Percentiles rank a stretch among this genome's conserved stretches.
Evolutionary conservation across 1,284 basidiomycete genomes (phyloP).

Genomic region (Austropuccinia psidii): DNA sequence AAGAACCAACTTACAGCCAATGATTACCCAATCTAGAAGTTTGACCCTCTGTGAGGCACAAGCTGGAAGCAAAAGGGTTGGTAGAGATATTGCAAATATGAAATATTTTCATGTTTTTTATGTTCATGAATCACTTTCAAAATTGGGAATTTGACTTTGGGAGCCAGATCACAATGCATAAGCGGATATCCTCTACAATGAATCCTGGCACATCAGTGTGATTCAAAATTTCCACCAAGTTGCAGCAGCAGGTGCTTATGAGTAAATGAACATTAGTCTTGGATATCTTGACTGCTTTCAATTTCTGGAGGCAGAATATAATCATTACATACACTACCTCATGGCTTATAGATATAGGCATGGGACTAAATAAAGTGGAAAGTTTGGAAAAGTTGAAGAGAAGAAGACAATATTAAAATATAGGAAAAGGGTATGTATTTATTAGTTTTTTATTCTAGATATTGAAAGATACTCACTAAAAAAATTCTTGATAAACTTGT

Average conservation of each 20-base stretch:
- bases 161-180: neutral
- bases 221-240: neutral
- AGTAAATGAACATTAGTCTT: neutral
- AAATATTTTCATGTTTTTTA: neutral
- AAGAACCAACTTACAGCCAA: neutral
- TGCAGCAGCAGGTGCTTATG: neutral
- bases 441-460: neutral
- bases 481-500: neutral
- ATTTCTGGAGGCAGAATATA: neutral
- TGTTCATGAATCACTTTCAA: neutral
- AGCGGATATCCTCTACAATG: neutral
- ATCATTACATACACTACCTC: conserved; percentile 7
- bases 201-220: neutral
- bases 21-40: neutral
- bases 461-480: neutral
- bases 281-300: neutral
- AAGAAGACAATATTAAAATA: neutral
- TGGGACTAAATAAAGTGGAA: conserved; percentile 1
- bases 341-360: neutral
- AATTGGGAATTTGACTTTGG: neutral
- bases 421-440: neutral
- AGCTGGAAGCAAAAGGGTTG: neutral
- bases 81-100: neutral
- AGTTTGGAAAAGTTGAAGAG: neutral
- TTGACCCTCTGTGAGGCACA: neutral